Evolutionary conservation across 83 land plant genomes (phyloP), one percentile per base, ranked within the genome.

Genomic region (Diphasiastrum complanatum): DNA sequence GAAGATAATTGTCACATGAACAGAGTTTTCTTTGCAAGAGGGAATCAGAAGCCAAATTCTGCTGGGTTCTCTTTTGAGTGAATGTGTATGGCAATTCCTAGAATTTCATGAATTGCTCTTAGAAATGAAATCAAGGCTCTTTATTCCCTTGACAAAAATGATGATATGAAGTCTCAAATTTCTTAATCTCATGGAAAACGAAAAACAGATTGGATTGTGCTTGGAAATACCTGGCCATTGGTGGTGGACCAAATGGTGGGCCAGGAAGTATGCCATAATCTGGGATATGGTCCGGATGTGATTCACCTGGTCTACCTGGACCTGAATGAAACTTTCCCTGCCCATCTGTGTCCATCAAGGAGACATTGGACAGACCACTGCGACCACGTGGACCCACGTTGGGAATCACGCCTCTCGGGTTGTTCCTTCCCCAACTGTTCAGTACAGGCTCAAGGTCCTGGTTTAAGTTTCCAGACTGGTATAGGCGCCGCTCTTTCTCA

Each of bases 221-320:
- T n/a, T n/a, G 23, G 30, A 22, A 24, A 25, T 65, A 83, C 86
- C 80, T 83, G 45, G 47, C 75, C 37, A 45, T 71, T 33, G 63
- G 66, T 34, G 64, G 57, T 20, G 47, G 29, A 34, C 68, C 83
- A 72, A 61, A 51, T 31, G 67, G 60, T 38, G 71, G 58, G 27
- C 61, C 61, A 25, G 76, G 33, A 51, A 63, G 56, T 25, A 49
- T 64, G 43, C 75, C 72, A 18, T 52, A 61, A 34, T 54, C 65
- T 30, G 78, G n/a, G n/a, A n/a, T n/a, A n/a, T n/a, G 61, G 46
- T 51, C 31, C 22, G 68, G 65, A 40, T 16, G 68, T 45, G 65
- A 47, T 3, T 27, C 57, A 43, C 31, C 2, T 6, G 54, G 70
- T 53, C 64, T 65, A 14, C 57, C 82, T 32, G 74, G 51, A 25